These are phyloP conservation scores for Cotoneaster glaucophyllus DNA, from an alignment of 306 rosid species.

Conservation along the genomic window DNA sequence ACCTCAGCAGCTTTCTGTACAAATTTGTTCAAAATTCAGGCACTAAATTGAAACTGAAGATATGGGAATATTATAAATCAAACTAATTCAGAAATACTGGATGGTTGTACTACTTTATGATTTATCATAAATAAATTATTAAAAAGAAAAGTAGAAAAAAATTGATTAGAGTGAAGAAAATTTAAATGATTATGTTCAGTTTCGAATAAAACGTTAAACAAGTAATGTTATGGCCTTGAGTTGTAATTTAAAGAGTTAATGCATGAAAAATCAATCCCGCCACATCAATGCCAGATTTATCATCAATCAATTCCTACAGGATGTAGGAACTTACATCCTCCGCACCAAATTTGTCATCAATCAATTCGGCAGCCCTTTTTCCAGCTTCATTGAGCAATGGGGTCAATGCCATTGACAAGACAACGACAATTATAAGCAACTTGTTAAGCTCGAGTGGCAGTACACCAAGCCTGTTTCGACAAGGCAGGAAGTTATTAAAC, in stretches of 20 bases:
- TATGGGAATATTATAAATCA: not conserved
- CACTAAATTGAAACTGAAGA: not conserved
- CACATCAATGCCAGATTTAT: not conserved
- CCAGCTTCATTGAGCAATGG: conserved; percentile 97
- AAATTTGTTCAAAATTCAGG: conserved; percentile 16
- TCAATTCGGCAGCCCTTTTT: conserved; percentile 66
- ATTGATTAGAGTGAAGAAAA: conserved; percentile 1
- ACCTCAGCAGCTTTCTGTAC: conserved; percentile 53
- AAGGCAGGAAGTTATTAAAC: conserved; percentile 22
- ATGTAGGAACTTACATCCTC: conserved; percentile 45
- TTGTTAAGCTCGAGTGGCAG: conserved; percentile 98
- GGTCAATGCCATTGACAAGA: conserved; percentile 94
- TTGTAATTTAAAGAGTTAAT: not conserved
- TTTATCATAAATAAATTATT: not conserved
- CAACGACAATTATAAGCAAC: conserved; percentile 92
- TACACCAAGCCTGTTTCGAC: conserved; percentile 79
- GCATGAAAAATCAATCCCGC: not conserved
- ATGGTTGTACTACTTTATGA: not conserved
- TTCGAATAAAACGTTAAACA: not conserved
- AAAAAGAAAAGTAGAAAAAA: not conserved
- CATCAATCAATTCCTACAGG: not conserved
- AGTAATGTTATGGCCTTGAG: not conserved
- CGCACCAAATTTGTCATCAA: conserved; percentile 44
- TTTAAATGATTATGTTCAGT: not conserved
- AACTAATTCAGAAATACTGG: not conserved